These are phyloP conservation scores for Podila epigama DNA, from an alignment of 192 early-diverging fungal genomes.

Conservation along the genomic window DNA sequence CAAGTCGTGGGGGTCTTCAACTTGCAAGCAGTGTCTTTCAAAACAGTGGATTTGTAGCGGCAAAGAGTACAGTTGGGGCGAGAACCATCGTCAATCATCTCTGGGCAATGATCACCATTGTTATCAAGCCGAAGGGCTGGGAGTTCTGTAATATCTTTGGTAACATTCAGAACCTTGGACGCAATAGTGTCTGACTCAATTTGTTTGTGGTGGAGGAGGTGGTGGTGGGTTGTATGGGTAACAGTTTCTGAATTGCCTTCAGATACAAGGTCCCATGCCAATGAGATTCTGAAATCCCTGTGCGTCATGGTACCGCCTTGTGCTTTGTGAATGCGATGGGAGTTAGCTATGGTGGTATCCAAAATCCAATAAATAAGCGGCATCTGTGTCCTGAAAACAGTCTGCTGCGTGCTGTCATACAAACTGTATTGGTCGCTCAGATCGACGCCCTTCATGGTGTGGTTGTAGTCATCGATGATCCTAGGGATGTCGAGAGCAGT, in stretches of 20 bases:
- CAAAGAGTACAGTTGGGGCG: not conserved
- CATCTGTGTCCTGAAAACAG: not conserved
- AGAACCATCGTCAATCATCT: not conserved
- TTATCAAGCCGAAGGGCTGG: not conserved
- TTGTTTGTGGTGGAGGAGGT: slow-evolving; percentile 4
- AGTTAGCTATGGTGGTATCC: not conserved
- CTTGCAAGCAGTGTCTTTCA: not conserved
- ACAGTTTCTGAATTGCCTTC: not conserved
- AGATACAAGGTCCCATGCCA: slow-evolving; percentile 2
- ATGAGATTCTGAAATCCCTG: not conserved
- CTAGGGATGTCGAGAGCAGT: slow-evolving; percentile 8
- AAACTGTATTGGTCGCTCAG: slow-evolving; percentile 5
- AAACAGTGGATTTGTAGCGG: not conserved
- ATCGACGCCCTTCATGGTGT: slow-evolving; percentile 37
- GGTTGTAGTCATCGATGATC: slow-evolving; percentile 31
- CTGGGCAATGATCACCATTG: not conserved
- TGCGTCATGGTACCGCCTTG: not conserved
- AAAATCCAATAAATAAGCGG: not conserved
- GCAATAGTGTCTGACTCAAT: not conserved
- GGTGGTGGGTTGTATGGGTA: not conserved
- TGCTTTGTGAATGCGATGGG: not conserved
- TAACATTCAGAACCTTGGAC: not conserved
- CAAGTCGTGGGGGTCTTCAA: not conserved
- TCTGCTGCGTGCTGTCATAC: slow-evolving; percentile 7
- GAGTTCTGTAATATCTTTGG: not conserved